phyloP scores from a whole-genome alignment of 192 early-diverging fungal species.

The Dimargaris cristalligena region DNA sequence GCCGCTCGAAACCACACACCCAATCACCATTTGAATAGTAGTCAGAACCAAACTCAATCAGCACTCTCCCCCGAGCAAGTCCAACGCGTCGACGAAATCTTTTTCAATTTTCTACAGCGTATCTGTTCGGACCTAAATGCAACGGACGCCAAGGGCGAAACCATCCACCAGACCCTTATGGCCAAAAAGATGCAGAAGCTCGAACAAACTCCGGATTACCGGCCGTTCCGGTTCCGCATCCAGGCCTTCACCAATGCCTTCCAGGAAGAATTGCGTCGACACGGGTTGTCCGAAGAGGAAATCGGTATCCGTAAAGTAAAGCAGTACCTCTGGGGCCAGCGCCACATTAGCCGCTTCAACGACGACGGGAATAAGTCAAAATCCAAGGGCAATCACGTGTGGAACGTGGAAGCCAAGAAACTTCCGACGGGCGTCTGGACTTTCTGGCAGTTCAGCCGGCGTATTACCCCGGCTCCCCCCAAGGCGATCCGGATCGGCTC shows the following conservation, averaged over 20 bases:
- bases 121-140: constrained; percentile 49
- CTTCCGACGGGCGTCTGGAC: constrained; percentile 44
- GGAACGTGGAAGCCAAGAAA: constrained; percentile 69
- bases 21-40: no score
- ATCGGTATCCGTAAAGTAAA: constrained; percentile 49
- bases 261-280: constrained; percentile 40
- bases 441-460: constrained; percentile 52
- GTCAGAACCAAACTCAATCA: background rate
- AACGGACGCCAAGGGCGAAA: constrained; percentile 9
- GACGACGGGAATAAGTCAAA: constrained; percentile 68
- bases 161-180: constrained; percentile 54
- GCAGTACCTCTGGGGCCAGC: constrained; percentile 52
- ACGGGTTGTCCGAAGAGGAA: constrained; percentile 43
- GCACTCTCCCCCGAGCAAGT: constrained; percentile 20
- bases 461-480: constrained; percentile 45
- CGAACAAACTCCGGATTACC: constrained; percentile 49
- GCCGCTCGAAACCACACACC: no score
- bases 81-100: constrained; percentile 40
- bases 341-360: constrained; percentile 64
- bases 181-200: constrained; percentile 59
- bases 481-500: constrained; percentile 42
- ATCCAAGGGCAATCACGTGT: constrained; percentile 61
- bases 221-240: constrained; percentile 75
- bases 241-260: constrained; percentile 64
- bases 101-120: constrained; percentile 45